Conservation (phyloP, 257 asterid genomes). For the Linaria vulgaris region DNA sequence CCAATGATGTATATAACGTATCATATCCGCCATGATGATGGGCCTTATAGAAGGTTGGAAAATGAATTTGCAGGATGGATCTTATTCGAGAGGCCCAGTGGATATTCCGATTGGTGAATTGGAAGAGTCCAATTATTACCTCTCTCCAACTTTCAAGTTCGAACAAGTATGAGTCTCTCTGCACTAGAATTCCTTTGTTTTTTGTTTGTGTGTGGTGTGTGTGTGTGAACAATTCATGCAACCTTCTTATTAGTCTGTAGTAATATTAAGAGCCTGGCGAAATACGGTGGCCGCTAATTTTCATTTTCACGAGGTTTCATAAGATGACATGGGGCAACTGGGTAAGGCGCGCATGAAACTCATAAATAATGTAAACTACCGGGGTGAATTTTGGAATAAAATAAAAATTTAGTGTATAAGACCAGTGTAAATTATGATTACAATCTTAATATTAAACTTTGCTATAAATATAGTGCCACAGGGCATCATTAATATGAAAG, state of each 20-base stretch:
- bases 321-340: neutral
- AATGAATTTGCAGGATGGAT: slow-evolving; percentile 82
- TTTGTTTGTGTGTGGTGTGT: too few species aligned
- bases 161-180: slow-evolving; percentile 71
- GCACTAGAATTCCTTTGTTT: slow-evolving; percentile 13
- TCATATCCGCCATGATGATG: slow-evolving; percentile 18
- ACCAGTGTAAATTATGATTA: too few species aligned
- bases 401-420: too few species aligned
- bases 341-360: slow-evolving; percentile 6
- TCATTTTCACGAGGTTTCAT: neutral
- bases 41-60: slow-evolving; percentile 18
- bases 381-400: too few species aligned
- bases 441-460: too few species aligned
- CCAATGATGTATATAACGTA: neutral
- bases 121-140: slow-evolving; percentile 65
- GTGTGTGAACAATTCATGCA: neutral
- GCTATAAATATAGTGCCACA: too few species aligned
- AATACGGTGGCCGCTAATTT: slow-evolving; percentile 19
- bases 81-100: slow-evolving; percentile 96
- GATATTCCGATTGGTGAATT: slow-evolving; percentile 73
- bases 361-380: neutral
- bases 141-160: slow-evolving; percentile 86
- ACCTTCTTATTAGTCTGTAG: slow-evolving; percentile 2
- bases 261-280: too few species aligned
- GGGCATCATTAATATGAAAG: too few species aligned